A percentile compares a stretch with the other conserved stretches of the same genome.
Evolutionary conservation across 768 basidiomycete genomes (phyloP).

Genomic region (Leucosporidium scottii): DNA sequence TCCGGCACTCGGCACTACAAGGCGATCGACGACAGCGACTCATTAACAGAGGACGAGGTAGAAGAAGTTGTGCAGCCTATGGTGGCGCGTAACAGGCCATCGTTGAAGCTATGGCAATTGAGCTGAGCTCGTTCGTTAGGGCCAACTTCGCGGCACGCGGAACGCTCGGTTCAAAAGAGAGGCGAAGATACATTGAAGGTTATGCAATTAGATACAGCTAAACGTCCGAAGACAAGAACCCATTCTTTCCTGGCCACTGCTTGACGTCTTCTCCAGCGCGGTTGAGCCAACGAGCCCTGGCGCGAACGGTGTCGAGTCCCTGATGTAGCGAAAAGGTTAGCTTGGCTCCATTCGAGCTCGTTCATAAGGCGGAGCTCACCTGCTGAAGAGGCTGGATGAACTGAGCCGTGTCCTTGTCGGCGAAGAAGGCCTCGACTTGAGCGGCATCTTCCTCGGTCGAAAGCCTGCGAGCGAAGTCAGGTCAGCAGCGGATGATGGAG

Average conservation of each 20-base stretch:
- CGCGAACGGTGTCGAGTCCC: slow-evolving; percentile 19
- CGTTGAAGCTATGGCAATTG: slow-evolving; percentile 5
- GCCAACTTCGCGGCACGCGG: no score
- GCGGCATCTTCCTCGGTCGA: slow-evolving; percentile 63
- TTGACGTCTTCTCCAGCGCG: slow-evolving; percentile 2
- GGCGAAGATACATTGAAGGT: no score
- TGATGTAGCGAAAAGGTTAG: neutral
- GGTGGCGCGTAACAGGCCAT: neutral
- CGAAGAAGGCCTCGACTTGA: slow-evolving; percentile 59
- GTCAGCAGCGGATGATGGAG: neutral
- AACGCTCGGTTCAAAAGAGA: no score
- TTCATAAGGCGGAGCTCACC: neutral
- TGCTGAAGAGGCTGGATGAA: slow-evolving; percentile 1
- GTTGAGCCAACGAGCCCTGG: slow-evolving; percentile 11
- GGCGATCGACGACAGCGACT: neutral
- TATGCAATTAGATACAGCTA: no score
- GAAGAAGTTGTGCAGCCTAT: neutral
- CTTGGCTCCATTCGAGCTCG: neutral
- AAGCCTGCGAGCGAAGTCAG: slow-evolving; percentile 42
- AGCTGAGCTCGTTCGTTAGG: no score
- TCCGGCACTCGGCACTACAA: slow-evolving; percentile 4
- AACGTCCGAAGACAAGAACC: neutral
- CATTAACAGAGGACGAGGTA: neutral
- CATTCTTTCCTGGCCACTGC: slow-evolving; percentile 8
- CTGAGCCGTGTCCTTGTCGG: slow-evolving; percentile 41